Evolutionary conservation across 129 eudicot species (phyloP).

Genomic region (Daucus carota): DNA sequence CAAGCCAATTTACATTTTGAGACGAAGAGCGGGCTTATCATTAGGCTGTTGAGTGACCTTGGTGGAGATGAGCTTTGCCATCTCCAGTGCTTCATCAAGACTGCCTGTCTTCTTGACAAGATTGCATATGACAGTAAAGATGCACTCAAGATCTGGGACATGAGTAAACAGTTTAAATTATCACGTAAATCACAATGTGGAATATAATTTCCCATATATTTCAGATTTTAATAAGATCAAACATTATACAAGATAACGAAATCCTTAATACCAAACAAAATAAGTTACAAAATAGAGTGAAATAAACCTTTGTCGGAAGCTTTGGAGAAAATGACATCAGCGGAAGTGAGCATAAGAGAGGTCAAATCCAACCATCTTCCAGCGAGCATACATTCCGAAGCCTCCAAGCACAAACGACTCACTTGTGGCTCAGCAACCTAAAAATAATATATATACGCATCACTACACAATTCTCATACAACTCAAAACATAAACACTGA

Average conservation of each 20-base stretch:
- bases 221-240: background rate
- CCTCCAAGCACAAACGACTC: conserved; percentile 59
- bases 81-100: conserved; percentile 65
- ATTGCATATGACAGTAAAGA: conserved; percentile 78
- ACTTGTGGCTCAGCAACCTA: conserved; percentile 82
- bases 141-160: conserved; percentile 65
- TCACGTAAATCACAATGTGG: background rate
- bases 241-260: background rate
- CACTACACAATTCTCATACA: background rate
- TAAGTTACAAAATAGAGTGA: background rate
- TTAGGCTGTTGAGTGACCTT: conserved; percentile 62
- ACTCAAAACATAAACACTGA: background rate
- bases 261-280: background rate
- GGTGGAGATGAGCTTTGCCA: conserved; percentile 68
- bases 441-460: conserved; percentile 7
- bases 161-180: background rate
- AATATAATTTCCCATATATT: background rate
- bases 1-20: conserved; percentile 51
- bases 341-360: conserved; percentile 72
- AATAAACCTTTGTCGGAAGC: conserved; percentile 66
- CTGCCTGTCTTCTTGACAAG: conserved; percentile 79
- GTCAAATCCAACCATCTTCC: conserved; percentile 83
- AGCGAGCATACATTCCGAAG: conserved; percentile 58
- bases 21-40: conserved; percentile 75
- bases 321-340: conserved; percentile 64